Evolutionary conservation across 257 asterid species (phyloP).

Genomic region (Linaria vulgaris): DNA sequence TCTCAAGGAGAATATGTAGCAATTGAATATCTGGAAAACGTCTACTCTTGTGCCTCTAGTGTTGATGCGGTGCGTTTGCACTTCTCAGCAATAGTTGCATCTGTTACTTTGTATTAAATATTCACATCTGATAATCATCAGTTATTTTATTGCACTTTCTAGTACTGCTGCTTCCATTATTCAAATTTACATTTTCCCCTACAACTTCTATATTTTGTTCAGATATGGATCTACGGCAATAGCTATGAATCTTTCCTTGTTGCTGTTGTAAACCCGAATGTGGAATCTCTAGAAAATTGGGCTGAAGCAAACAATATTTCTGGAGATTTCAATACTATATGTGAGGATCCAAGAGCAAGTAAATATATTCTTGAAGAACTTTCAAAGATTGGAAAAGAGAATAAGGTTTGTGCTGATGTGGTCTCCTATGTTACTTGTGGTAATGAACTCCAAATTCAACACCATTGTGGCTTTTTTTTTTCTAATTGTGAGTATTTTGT

Average conservation of each 20-base stretch:
- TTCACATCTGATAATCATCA: no score
- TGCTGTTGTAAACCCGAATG: conserved; percentile 78
- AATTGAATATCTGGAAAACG: conserved; percentile 70
- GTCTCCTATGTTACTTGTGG: background rate
- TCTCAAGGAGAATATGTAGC: conserved; percentile 89
- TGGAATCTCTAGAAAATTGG: conserved; percentile 50
- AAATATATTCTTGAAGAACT: conserved; percentile 52
- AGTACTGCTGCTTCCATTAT: no score
- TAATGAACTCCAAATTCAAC: background rate
- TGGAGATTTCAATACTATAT: conserved; percentile 44
- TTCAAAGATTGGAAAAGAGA: conserved; percentile 56
- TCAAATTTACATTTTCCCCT: no score
- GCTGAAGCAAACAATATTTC: conserved; percentile 47
- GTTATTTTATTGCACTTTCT: no score
- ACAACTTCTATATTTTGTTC: conserved; percentile 15
- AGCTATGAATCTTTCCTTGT: conserved; percentile 78
- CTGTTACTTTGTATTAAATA: no score
- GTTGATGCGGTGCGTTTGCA: conserved; percentile 52
- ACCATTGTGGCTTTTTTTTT: no score
- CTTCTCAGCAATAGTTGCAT: background rate
- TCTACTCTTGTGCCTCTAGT: conserved; percentile 51
- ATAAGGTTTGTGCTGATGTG: conserved; percentile 48
- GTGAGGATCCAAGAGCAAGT: conserved; percentile 52
- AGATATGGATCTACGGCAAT: conserved; percentile 86
- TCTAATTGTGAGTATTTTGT: background rate